Evolutionary conservation across 202 grass and related monocot species (phyloP).

Genomic region (Dendrocalamus latiflorus): DNA sequence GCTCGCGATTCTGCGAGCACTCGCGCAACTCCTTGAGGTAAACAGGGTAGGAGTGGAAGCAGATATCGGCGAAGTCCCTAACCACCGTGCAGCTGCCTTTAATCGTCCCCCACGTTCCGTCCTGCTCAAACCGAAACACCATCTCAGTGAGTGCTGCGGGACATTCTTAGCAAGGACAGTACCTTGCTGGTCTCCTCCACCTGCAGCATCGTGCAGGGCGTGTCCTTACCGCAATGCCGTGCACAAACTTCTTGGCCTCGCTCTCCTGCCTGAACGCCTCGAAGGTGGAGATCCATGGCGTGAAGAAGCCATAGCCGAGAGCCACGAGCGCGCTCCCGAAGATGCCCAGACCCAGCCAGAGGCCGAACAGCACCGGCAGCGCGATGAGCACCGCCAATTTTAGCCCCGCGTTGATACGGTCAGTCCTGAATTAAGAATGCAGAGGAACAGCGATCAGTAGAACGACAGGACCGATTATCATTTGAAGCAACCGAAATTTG

Average conservation of each 20-base stretch:
- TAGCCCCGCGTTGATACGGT: slow-evolving; percentile 58
- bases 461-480: background rate
- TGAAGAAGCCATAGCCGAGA: slow-evolving; percentile 82
- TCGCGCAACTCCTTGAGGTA: slow-evolving; percentile 75
- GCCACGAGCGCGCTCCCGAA: slow-evolving; percentile 68
- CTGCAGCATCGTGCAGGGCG: background rate
- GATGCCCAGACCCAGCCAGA: slow-evolving; percentile 73
- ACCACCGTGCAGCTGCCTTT: no score
- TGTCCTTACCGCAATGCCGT: slow-evolving; percentile 61
- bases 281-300: slow-evolving; percentile 92
- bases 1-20: slow-evolving; percentile 35
- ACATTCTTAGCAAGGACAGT: background rate
- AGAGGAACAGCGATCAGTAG: background rate
- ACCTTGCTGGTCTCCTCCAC: background rate
- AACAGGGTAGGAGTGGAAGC: slow-evolving; percentile 69
- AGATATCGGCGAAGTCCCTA: slow-evolving; percentile 80
- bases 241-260: slow-evolving; percentile 70
- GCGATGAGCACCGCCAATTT: slow-evolving; percentile 63
- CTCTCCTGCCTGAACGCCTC: slow-evolving; percentile 87
- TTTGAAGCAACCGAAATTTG: background rate
- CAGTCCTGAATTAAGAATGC: slow-evolving; percentile 52
- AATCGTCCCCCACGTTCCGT: slow-evolving; percentile 93
- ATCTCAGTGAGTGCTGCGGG: background rate
- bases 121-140: slow-evolving; percentile 35
- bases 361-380: slow-evolving; percentile 59